Percentiles rank a stretch among this genome's conserved stretches.
phyloP scores from a whole-genome alignment of 176 grass and related monocot species.

The Phoenix roebelenii region DNA sequence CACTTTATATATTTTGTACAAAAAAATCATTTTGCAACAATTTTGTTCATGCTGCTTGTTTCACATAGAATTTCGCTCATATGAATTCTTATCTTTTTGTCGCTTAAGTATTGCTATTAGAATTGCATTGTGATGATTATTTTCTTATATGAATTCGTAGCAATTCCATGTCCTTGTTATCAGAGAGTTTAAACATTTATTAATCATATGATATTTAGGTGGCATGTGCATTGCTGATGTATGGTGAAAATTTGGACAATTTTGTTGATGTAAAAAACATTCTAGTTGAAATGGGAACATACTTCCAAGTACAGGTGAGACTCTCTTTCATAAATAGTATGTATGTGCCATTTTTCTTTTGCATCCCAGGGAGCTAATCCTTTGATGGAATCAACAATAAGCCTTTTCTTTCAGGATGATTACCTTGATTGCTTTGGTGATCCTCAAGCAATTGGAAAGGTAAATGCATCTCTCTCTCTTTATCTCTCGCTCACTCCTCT shows the following conservation, averaged over 20 bases:
- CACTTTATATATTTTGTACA: too few species aligned
- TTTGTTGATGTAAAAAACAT: slow-evolving; percentile 34
- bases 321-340: background rate
- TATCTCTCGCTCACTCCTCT: background rate
- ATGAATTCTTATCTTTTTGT: background rate
- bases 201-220: slow-evolving; percentile 20
- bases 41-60: too few species aligned
- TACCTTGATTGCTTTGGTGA: slow-evolving; percentile 70
- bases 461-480: slow-evolving; percentile 9
- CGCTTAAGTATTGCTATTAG: background rate
- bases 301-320: slow-evolving; percentile 37
- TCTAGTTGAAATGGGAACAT: slow-evolving; percentile 42
- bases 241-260: slow-evolving; percentile 17
- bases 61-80: too few species aligned
- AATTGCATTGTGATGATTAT: background rate
- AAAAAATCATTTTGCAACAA: too few species aligned
- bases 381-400: slow-evolving; percentile 15
- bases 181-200: background rate
- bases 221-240: slow-evolving; percentile 34
- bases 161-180: background rate
- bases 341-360: slow-evolving; percentile 14
- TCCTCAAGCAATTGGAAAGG: slow-evolving; percentile 70
- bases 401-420: slow-evolving; percentile 42
- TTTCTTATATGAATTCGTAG: background rate
- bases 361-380: background rate